These are phyloP conservation scores for Abelmoschus esculentus DNA, from an alignment of 345 rosid species.

Conservation along the genomic window DNA sequence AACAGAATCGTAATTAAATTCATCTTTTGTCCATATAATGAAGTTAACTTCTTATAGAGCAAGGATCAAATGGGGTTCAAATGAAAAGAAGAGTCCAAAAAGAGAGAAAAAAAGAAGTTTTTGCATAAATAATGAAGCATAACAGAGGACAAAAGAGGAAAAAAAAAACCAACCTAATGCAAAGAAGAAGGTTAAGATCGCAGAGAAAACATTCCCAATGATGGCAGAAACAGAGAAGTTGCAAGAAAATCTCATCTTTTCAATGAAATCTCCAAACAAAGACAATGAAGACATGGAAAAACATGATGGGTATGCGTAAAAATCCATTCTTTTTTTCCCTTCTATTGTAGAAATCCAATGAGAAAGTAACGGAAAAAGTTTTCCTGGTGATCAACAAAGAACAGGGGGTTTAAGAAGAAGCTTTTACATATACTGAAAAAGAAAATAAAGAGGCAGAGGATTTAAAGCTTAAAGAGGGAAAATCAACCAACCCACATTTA, in stretches of 20 bases:
- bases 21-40: neutral
- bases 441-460: too few relatives aligned
- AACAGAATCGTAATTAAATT: neutral
- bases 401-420: constrained; percentile 3
- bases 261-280: constrained; percentile 42
- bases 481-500: too few relatives aligned
- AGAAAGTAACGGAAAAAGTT: neutral
- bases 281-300: constrained; percentile 34
- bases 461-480: too few relatives aligned
- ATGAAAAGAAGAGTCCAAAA: too few relatives aligned
- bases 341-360: neutral
- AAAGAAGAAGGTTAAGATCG: constrained; percentile 94
- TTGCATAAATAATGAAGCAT: neutral
- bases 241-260: constrained; percentile 53
- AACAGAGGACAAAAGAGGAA: neutral
- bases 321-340: constrained; percentile 31
- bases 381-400: constrained; percentile 16
- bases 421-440: neutral
- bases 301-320: constrained; percentile 49
- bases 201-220: constrained; percentile 76
- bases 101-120: neutral
- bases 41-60: neutral
- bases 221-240: constrained; percentile 66
- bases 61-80: neutral
- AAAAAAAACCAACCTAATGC: constrained; percentile 61